phyloP scores from a whole-genome alignment of 176 grass and related monocot species.

The Canna indica region DNA sequence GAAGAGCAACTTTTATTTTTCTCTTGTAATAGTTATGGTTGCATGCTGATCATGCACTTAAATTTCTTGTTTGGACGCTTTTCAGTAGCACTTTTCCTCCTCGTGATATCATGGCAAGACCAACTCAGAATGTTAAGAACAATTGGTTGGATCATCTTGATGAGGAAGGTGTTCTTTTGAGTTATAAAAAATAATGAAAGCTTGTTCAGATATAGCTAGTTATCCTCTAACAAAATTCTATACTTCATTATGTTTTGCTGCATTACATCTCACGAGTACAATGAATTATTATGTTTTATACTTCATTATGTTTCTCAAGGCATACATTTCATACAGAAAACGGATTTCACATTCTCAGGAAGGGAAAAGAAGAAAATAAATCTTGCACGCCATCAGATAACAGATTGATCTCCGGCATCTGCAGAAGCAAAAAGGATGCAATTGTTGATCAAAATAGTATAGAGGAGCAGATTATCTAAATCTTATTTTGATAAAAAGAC shows the following conservation, averaged over 20 bases:
- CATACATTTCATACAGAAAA: no score
- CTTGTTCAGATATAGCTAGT: no score
- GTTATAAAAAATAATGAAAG: neutral
- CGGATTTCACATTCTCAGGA: no score
- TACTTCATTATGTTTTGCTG: no score
- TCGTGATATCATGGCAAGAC: neutral
- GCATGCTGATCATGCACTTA: neutral
- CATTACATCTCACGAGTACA: no score
- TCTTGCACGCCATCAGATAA: conserved; percentile 30
- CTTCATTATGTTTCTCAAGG: no score
- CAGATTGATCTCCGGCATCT: conserved; percentile 79
- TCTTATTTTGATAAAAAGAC: no score
- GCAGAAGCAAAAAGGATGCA: conserved; percentile 5
- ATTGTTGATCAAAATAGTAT: neutral
- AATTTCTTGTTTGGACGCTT: neutral
- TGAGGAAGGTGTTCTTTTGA: no score
- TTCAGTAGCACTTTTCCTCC: neutral
- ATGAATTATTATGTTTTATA: no score
- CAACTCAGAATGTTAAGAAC: neutral
- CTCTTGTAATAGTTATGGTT: neutral
- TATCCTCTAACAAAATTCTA: no score
- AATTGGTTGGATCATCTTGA: neutral
- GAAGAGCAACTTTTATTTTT: neutral
- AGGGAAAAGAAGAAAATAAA: no score
- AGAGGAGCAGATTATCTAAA: neutral